phyloP scores from a whole-genome alignment of 768 basidiomycete species.

The Trametes coccinea region DNA sequence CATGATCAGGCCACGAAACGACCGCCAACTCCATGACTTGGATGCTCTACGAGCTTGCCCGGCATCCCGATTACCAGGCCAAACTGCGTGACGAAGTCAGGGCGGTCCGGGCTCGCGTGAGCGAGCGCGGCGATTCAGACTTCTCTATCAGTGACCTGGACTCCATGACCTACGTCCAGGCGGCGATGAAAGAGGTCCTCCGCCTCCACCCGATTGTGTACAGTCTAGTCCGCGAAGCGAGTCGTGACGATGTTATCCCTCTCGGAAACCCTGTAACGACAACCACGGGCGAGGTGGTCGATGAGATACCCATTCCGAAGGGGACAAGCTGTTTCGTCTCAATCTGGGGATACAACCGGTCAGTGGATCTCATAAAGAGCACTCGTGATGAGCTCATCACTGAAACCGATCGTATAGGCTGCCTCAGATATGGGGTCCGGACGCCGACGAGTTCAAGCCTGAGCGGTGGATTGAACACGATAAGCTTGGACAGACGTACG shows the following conservation, averaged over 20 bases:
- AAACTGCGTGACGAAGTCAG: constrained; percentile 19
- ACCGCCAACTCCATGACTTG: constrained; percentile 34
- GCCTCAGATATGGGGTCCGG: constrained; percentile 33
- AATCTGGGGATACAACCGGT: constrained; percentile 37
- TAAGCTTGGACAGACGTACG: constrained; percentile 21
- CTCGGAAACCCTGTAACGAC: constrained; percentile 16
- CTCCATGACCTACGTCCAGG: constrained; percentile 2
- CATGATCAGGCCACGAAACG: constrained; percentile 32
- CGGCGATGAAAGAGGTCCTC: constrained; percentile 25
- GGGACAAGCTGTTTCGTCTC: constrained; percentile 29
- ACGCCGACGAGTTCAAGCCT: constrained; percentile 34
- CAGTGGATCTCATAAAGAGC: background rate
- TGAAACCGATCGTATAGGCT: constrained; percentile 14
- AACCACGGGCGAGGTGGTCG: constrained; percentile 20
- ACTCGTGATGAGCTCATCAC: background rate
- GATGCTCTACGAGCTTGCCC: constrained; percentile 25
- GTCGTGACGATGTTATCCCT: constrained; percentile 28
- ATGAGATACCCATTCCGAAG: constrained; percentile 30
- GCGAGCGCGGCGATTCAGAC: constrained; percentile 16
- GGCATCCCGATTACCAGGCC: constrained; percentile 11
- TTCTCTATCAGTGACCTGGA: constrained; percentile 21
- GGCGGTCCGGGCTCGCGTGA: constrained; percentile 13
- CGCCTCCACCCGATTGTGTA: constrained; percentile 26
- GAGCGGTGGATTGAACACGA: constrained; percentile 27
- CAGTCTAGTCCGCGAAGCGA: constrained; percentile 20